Percentiles rank a stretch among this genome's conserved stretches.
These are phyloP conservation scores for Syncephalastrum contaminatum DNA, from an alignment of 371 early-diverging fungal species.

Conservation along the genomic window DNA sequence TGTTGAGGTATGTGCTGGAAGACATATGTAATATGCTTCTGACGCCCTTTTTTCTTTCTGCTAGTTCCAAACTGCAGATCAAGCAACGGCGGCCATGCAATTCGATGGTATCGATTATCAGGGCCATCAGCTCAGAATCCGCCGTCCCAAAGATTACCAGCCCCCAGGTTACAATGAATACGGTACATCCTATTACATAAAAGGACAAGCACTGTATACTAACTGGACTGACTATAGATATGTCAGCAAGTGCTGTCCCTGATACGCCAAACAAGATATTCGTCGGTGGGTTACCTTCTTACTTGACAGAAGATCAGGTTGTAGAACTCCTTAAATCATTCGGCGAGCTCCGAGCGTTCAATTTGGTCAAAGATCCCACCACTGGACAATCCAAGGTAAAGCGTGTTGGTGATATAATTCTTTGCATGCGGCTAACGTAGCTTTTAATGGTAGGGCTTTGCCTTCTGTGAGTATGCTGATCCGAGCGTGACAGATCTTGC, in stretches of 20 bases:
- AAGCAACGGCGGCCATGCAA: constrained; percentile 89
- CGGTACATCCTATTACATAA: constrained; percentile 7
- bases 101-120: constrained; percentile 90
- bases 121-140: constrained; percentile 84
- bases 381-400: constrained; percentile 81
- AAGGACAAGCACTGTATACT: constrained; percentile 2
- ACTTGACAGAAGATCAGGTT: constrained; percentile 91
- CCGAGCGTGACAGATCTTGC: constrained; percentile 88
- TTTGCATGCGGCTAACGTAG: background rate
- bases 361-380: constrained; percentile 83
- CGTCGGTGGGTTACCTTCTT: constrained; percentile 89
- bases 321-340: constrained; percentile 90
- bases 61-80: constrained; percentile 84
- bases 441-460: constrained; percentile 75
- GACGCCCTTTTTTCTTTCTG: background rate
- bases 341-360: constrained; percentile 91
- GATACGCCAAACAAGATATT: constrained; percentile 94
- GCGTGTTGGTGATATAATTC: background rate
- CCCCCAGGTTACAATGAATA: constrained; percentile 63
- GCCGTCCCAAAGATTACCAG: constrained; percentile 94
- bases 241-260: constrained; percentile 64
- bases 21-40: background rate
- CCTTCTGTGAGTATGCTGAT: constrained; percentile 95
- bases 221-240: background rate
- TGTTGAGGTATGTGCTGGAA: constrained; percentile 67